Percentiles rank a stretch among this genome's conserved stretches.
These are phyloP conservation scores for Pseudopithomyces chartarum DNA, from an alignment of 2,329 filamentous ascomycete species.

Conservation along the genomic window DNA sequence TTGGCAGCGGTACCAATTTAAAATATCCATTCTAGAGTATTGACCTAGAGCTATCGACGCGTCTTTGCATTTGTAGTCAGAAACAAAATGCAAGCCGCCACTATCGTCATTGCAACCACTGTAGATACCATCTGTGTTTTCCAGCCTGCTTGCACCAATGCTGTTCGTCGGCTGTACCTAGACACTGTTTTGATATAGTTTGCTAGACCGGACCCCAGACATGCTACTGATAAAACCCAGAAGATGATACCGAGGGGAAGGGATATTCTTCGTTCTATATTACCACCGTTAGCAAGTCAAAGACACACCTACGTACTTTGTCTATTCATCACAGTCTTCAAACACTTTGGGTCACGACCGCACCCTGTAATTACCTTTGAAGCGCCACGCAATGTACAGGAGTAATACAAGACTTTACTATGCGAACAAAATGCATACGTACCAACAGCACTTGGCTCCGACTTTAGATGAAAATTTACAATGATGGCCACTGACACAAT, in stretches of 20 bases:
- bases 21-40: background rate
- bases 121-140: constrained; percentile 78
- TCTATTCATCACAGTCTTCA: too few relatives aligned
- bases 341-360: too few relatives aligned
- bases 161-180: constrained; percentile 76
- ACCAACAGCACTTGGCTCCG: constrained; percentile 60
- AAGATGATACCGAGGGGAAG: constrained; percentile 86
- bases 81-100: constrained; percentile 48
- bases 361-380: too few relatives aligned
- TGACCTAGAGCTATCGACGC: constrained; percentile 9
- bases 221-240: constrained; percentile 80
- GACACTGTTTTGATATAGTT: constrained; percentile 88
- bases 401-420: background rate
- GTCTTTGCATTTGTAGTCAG: constrained; percentile 46
- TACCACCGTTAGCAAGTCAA: constrained; percentile 3
- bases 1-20: background rate
- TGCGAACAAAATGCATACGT: constrained; percentile 5
- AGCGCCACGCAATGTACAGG: too few relatives aligned
- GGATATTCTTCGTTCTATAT: constrained; percentile 74
- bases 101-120: constrained; percentile 46
- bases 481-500: constrained; percentile 89
- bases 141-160: constrained; percentile 91
- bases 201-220: constrained; percentile 74
- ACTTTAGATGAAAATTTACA: constrained; percentile 88
- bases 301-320: background rate